These are phyloP conservation scores for Rhodotorula taiwanensis DNA, from an alignment of 768 basidiomycete species.

Conservation along the genomic window DNA sequence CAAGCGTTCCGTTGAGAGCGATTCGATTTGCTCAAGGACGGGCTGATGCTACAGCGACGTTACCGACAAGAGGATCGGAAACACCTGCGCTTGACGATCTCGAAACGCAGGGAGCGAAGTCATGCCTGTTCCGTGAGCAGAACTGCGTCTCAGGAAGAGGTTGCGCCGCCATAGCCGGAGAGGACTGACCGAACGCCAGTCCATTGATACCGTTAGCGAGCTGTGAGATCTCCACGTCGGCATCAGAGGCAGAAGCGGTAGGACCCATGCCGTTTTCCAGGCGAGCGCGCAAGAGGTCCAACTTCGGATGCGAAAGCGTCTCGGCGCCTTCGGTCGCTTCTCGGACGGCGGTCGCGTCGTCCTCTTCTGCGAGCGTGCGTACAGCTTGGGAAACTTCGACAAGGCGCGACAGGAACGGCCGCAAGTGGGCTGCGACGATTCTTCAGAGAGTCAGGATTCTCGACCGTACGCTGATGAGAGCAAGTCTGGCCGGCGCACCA, in stretches of 20 bases:
- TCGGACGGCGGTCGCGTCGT: constrained; percentile 53
- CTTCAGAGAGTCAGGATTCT: not conserved
- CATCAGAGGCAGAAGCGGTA: constrained; percentile 42
- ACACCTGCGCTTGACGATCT: constrained; percentile 40
- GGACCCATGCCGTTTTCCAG: constrained; percentile 58
- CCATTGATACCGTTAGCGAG: constrained; percentile 73
- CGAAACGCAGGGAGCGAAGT: constrained; percentile 64
- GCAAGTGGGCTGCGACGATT: constrained; percentile 49
- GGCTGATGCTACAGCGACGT: constrained; percentile 5
- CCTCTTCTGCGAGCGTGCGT: constrained; percentile 53
- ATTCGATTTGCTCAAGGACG: no score
- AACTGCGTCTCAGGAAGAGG: no score
- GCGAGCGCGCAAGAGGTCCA: constrained; percentile 58
- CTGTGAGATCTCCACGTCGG: constrained; percentile 55
- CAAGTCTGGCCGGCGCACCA: not conserved
- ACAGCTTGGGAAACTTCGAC: constrained; percentile 54
- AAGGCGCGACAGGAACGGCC: constrained; percentile 66
- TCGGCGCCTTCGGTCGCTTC: constrained; percentile 44
- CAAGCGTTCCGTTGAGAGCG: no score
- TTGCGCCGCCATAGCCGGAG: no score
- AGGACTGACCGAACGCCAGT: constrained; percentile 57
- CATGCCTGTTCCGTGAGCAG: constrained; percentile 47
- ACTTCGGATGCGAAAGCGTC: constrained; percentile 49
- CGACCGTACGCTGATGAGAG: no score
- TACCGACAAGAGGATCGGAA: constrained; percentile 38